Evolutionary conservation across 352 stramenopile genomes (phyloP).

Genomic region (Phytophthora sojae): DNA sequence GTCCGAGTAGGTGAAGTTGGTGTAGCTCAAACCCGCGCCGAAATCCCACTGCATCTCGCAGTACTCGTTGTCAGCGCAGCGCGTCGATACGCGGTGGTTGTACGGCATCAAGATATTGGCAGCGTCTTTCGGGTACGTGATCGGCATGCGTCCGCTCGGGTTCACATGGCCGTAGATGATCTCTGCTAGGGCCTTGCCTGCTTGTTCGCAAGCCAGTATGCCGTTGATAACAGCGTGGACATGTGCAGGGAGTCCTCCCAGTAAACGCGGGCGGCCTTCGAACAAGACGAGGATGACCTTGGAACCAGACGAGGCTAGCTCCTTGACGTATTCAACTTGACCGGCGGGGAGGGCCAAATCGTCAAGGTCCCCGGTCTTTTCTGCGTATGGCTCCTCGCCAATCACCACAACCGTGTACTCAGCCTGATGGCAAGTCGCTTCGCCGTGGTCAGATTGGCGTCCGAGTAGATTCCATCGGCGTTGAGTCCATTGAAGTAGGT

Average conservation of each 20-base stretch:
- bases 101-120: slow-evolving; percentile 46
- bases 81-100: slow-evolving; percentile 53
- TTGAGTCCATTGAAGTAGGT: slow-evolving; percentile 57
- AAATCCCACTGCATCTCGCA: neutral
- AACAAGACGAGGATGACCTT: slow-evolving; percentile 78
- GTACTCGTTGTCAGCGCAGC: neutral
- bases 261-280: slow-evolving; percentile 67
- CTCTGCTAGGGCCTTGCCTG: slow-evolving; percentile 47
- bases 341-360: neutral
- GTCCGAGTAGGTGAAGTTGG: neutral
- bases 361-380: neutral
- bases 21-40: neutral
- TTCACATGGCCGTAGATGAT: neutral
- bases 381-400: neutral
- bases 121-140: neutral
- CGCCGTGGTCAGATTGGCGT: slow-evolving; percentile 41
- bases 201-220: slow-evolving; percentile 59
- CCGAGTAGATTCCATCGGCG: slow-evolving; percentile 49
- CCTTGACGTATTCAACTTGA: slow-evolving; percentile 58
- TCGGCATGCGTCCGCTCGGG: neutral
- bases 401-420: neutral
- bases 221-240: slow-evolving; percentile 74
- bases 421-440: slow-evolving; percentile 12
- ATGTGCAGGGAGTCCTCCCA: slow-evolving; percentile 44
- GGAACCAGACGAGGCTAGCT: slow-evolving; percentile 20